These are phyloP conservation scores for Trichophyton mentagrophytes DNA, from an alignment of 2,329 filamentous ascomycete genomes.

Conservation along the genomic window DNA sequence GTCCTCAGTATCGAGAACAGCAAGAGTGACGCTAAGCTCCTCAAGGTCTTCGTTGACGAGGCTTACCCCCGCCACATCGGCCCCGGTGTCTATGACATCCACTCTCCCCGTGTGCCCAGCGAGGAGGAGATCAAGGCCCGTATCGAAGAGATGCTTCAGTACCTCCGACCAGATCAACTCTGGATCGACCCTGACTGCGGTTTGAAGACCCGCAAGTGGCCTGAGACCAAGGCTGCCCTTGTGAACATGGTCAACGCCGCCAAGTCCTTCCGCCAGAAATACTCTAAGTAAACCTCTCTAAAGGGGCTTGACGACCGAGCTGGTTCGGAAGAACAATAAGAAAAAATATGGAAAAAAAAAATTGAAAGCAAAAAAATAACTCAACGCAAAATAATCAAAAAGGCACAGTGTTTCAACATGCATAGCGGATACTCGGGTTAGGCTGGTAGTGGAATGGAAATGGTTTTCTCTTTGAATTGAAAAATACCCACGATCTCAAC, in stretches of 20 bases:
- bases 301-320: slow-evolving; percentile 1
- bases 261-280: slow-evolving; percentile 90
- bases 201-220: slow-evolving; percentile 97
- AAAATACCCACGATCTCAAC: slow-evolving; percentile 39
- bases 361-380: background rate
- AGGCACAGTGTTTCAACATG: slow-evolving; percentile 15
- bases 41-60: slow-evolving; percentile 96
- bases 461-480: slow-evolving; percentile 13
- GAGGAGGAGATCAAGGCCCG: slow-evolving; percentile 98
- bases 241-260: slow-evolving; percentile 96
- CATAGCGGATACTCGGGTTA: slow-evolving; percentile 9
- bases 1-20: slow-evolving; percentile 99
- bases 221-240: slow-evolving; percentile 93
- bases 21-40: slow-evolving; percentile 98
- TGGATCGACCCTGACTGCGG: slow-evolving; percentile 99
- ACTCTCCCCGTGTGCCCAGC: slow-evolving; percentile 92
- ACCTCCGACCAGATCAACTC: slow-evolving; percentile 95
- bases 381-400: slow-evolving; percentile 5
- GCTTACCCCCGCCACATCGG: slow-evolving; percentile 97
- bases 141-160: slow-evolving; percentile 94
- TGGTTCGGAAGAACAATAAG: background rate
- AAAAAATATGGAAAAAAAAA: background rate
- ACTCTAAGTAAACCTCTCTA: slow-evolving; percentile 43
- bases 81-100: slow-evolving; percentile 98
- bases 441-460: slow-evolving; percentile 13